These are phyloP conservation scores for Mrakia hoshinonis DNA, from an alignment of 768 basidiomycete genomes.

Conservation along the genomic window DNA sequence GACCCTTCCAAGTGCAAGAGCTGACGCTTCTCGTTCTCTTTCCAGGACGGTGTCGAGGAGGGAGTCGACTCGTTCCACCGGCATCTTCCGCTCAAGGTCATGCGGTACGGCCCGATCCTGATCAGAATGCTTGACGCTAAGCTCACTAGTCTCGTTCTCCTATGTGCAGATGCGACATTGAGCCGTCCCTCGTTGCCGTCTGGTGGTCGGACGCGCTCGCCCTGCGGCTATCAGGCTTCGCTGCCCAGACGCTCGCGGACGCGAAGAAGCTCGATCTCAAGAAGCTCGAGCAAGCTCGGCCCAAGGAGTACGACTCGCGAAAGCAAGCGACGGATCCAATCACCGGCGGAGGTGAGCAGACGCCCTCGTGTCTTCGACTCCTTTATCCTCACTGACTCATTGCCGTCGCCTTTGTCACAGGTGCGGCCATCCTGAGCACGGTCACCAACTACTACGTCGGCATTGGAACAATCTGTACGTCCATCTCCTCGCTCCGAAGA, in stretches of 20 bases:
- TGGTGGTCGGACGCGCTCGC: conserved; percentile 49
- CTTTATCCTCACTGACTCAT: neutral
- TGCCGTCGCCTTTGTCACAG: conserved; percentile 37
- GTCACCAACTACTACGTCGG: conserved; percentile 44
- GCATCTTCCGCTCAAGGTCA: conserved; percentile 55
- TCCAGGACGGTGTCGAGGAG: conserved; percentile 46
- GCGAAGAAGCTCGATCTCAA: conserved; percentile 45
- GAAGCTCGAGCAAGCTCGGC: conserved; percentile 49
- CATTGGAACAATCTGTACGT: conserved; percentile 5
- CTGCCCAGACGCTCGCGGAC: conserved; percentile 49
- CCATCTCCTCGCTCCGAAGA: neutral
- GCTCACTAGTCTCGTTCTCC: conserved; percentile 15
- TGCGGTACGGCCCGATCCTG: conserved; percentile 37
- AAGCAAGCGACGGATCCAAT: conserved; percentile 42
- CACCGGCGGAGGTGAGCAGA: conserved; percentile 39
- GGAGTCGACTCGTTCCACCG: conserved; percentile 54
- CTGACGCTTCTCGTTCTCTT: neutral
- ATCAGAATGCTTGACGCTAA: neutral
- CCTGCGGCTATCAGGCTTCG: conserved; percentile 50
- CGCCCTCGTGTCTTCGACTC: neutral
- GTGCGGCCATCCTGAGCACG: conserved; percentile 49
- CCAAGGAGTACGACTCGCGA: conserved; percentile 31
- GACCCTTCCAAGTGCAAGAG: neutral
- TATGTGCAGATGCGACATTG: conserved; percentile 48
- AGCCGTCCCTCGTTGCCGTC: conserved; percentile 48